phyloP scores from a whole-genome alignment of 129 eudicot genomes.

The Logfia minima region DNA sequence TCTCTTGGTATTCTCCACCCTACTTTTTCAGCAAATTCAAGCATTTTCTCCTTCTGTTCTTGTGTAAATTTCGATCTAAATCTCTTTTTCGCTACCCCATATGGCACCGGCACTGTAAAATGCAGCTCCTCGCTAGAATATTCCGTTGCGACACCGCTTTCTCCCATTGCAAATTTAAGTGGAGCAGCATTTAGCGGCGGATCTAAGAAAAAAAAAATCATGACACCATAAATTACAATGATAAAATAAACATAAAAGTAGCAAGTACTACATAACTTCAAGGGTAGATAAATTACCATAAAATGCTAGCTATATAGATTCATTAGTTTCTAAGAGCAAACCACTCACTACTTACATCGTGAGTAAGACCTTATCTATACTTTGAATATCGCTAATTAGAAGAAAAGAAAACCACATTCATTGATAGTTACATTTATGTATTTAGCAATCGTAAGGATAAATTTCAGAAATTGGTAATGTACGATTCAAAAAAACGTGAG shows the following conservation, averaged over 20 bases:
- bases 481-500: too few species aligned
- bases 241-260: background rate
- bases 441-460: too few species aligned
- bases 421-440: too few species aligned
- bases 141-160: conserved; percentile 50
- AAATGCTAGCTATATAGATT: too few species aligned
- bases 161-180: conserved; percentile 48
- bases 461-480: too few species aligned
- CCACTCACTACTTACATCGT: too few species aligned
- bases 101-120: conserved; percentile 43
- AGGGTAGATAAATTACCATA: too few species aligned
- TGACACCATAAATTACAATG: background rate
- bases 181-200: conserved; percentile 35
- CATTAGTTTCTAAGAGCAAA: too few species aligned
- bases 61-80: conserved; percentile 65
- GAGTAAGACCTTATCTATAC: too few species aligned
- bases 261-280: too few species aligned
- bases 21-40: conserved; percentile 78
- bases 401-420: too few species aligned
- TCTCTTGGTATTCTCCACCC: conserved; percentile 92
- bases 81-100: conserved; percentile 51
- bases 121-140: conserved; percentile 78
- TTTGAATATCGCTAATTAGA: too few species aligned
- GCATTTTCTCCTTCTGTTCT: conserved; percentile 88
- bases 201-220: background rate